phyloP scores from a whole-genome alignment of 2,329 filamentous ascomycete genomes.

The Penicillium janthinellum region DNA sequence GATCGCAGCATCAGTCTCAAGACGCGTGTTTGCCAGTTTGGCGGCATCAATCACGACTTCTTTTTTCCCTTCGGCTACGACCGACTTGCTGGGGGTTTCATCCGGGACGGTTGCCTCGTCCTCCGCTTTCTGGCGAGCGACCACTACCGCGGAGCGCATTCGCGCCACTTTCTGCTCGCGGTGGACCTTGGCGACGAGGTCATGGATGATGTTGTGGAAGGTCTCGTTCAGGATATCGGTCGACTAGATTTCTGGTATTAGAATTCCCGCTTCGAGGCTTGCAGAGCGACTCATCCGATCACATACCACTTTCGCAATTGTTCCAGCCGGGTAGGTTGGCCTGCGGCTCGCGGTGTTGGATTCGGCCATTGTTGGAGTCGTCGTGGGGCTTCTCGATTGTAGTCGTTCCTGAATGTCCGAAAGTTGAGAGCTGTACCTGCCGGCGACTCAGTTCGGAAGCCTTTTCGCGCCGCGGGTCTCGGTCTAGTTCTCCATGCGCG shows the following conservation, averaged over 20 bases:
- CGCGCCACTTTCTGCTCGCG: conserved; percentile 63
- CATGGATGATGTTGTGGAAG: conserved; percentile 62
- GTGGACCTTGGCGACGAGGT: conserved; percentile 60
- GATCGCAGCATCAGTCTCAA: conserved; percentile 55
- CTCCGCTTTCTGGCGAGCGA: conserved; percentile 48
- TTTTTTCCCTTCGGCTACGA: conserved; percentile 33
- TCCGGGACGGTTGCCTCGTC: conserved; percentile 37
- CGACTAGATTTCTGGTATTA: conserved; percentile 8
- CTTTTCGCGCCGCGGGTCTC: conserved; percentile 22
- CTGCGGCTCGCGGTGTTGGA: conserved; percentile 30
- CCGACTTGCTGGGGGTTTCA: conserved; percentile 35
- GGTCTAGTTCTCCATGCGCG: conserved; percentile 30
- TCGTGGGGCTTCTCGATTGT: conserved; percentile 14
- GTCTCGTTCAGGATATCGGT: conserved; percentile 57
- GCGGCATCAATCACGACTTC: conserved; percentile 39
- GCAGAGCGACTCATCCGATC: not conserved
- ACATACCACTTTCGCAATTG: conserved; percentile 46
- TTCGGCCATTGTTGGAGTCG: conserved; percentile 34
- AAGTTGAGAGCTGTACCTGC: conserved; percentile 25
- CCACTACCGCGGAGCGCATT: conserved; percentile 54
- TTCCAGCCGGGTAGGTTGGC: conserved; percentile 38
- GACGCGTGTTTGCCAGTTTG: conserved; percentile 38
- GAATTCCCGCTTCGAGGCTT: not conserved
- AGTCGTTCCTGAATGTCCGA: conserved; percentile 21
- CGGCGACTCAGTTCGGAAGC: conserved; percentile 27